A percentile compares a stretch with the other conserved stretches of the same genome.
Evolutionary conservation across 306 rosid genomes (phyloP).

Genomic region (Prunus persica): DNA sequence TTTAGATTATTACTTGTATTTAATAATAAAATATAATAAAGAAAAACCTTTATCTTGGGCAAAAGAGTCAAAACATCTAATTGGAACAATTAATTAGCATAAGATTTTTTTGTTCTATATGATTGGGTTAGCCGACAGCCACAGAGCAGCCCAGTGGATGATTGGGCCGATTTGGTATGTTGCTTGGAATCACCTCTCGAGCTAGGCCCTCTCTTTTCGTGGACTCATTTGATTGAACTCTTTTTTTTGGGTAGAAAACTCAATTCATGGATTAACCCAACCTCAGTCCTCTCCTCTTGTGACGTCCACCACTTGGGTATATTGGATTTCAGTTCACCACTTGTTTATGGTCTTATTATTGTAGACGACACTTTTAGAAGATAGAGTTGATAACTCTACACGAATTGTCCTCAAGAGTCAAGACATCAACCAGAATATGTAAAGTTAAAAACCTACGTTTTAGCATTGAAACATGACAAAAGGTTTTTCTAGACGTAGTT

Average conservation of each 20-base stretch:
- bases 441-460: neutral
- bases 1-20: no score
- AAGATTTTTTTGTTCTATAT: no score
- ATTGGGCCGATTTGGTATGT: neutral
- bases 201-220: neutral
- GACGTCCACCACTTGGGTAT: neutral
- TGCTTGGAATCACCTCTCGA: neutral
- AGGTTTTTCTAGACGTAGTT: neutral
- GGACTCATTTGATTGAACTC: neutral
- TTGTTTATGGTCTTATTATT: no score
- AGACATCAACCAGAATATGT: neutral
- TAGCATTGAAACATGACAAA: neutral
- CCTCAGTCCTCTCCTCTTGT: neutral
- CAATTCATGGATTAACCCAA: no score
- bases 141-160: neutral
- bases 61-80: no score
- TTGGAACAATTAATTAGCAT: no score
- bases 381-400: no score
- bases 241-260: neutral
- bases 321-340: neutral
- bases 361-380: no score
- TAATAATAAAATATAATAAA: no score
- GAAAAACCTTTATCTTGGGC: no score
- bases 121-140: no score
- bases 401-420: no score